These are phyloP conservation scores for Xylaria grammica DNA, from an alignment of 495 filamentous ascomycete genomes.

Conservation along the genomic window DNA sequence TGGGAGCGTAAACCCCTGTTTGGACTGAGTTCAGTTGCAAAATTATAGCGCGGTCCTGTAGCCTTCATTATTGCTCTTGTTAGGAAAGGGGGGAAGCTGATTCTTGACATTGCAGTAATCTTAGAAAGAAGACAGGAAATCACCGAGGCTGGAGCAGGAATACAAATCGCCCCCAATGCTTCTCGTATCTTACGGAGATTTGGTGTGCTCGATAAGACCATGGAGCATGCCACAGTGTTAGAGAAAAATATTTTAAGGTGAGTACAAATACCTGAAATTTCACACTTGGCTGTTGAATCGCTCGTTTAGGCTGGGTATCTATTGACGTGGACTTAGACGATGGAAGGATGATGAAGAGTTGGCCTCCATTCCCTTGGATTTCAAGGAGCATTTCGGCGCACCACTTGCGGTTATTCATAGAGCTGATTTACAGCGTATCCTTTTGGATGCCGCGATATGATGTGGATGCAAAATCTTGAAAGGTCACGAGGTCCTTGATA, in stretches of 20 bases:
- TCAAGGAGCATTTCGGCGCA: slow-evolving; percentile 22
- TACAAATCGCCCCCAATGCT: slow-evolving; percentile 73
- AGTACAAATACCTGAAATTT: neutral
- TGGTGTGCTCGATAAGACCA: slow-evolving; percentile 63
- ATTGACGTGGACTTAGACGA: slow-evolving; percentile 13
- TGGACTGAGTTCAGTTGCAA: neutral
- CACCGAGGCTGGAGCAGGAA: slow-evolving; percentile 64
- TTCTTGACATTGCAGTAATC: neutral
- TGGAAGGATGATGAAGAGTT: slow-evolving; percentile 27
- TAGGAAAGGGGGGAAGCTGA: neutral
- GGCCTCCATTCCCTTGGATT: slow-evolving; percentile 14
- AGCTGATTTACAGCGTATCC: slow-evolving; percentile 22
- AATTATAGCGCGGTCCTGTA: too few species aligned
- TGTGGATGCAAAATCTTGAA: slow-evolving; percentile 11
- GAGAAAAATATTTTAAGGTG: slow-evolving; percentile 16
- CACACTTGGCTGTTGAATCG: neutral
- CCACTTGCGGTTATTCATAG: slow-evolving; percentile 28
- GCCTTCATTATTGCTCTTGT: neutral
- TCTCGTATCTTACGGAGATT: slow-evolving; percentile 67
- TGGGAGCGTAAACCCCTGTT: neutral
- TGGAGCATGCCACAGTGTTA: slow-evolving; percentile 50
- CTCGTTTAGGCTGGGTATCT: neutral
- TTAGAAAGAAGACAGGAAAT: slow-evolving; percentile 17
- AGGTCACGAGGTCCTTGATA: slow-evolving; percentile 9
- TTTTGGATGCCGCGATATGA: slow-evolving; percentile 14